Evolutionary conservation across 352 stramenopile genomes (phyloP).

Genomic region (Phytophthora citricola): DNA sequence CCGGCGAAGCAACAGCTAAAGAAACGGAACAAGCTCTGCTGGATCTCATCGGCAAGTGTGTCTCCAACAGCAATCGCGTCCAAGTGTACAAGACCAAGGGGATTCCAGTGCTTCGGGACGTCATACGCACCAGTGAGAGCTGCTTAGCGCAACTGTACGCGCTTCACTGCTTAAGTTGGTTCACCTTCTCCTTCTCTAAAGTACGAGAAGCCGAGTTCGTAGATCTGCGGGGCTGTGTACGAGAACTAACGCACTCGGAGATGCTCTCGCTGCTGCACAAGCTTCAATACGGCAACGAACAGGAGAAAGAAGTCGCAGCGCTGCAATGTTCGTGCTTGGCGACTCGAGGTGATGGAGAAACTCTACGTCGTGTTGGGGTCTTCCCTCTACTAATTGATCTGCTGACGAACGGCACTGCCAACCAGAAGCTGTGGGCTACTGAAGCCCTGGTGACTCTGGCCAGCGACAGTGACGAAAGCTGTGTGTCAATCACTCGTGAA

Average conservation of each 20-base stretch:
- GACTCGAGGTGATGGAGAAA: slow-evolving; percentile 9
- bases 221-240: slow-evolving; percentile 12
- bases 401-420: slow-evolving; percentile 4
- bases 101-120: neutral
- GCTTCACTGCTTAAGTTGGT: slow-evolving; percentile 30
- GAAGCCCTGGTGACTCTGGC: slow-evolving; percentile 21
- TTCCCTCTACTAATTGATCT: slow-evolving; percentile 13
- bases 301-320: slow-evolving; percentile 13
- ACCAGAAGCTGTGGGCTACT: slow-evolving; percentile 25
- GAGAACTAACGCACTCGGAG: slow-evolving; percentile 9
- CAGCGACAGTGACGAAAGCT: slow-evolving; percentile 25
- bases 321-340: slow-evolving; percentile 17
- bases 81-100: slow-evolving; percentile 9
- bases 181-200: slow-evolving; percentile 33
- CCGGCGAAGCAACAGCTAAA: neutral
- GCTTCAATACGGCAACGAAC: slow-evolving; percentile 7
- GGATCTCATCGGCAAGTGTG: neutral
- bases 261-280: slow-evolving; percentile 13
- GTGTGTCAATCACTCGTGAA: slow-evolving; percentile 17
- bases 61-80: neutral
- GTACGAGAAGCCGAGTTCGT: slow-evolving; percentile 18
- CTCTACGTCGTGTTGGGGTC: slow-evolving; percentile 12
- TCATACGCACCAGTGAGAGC: neutral
- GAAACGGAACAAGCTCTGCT: slow-evolving; percentile 6
- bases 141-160: slow-evolving; percentile 24